Percentiles rank a stretch among this genome's conserved stretches.
phyloP scores from a whole-genome alignment of 148 eudicot species.

The Pharnaceum exiguum region DNA sequence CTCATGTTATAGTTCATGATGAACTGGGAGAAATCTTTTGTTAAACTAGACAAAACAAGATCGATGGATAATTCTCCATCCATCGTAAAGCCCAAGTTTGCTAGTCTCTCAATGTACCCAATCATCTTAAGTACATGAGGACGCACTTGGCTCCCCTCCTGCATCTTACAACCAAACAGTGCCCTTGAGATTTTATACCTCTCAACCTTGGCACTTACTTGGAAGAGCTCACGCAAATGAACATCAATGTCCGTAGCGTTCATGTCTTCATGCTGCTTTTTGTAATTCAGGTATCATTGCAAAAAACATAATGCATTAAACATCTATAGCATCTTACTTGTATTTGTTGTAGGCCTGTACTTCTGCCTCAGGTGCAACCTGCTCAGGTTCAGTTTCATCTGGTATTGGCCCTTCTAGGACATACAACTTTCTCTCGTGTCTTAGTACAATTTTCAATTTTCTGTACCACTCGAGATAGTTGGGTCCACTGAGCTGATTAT shows the following conservation, averaged over 20 bases:
- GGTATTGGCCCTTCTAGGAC: too few relatives aligned
- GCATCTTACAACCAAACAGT: background rate
- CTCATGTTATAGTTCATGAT: background rate
- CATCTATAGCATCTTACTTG: background rate
- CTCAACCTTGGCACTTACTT: background rate
- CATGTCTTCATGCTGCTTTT: background rate
- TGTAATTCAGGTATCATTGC: background rate
- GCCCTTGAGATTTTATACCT: background rate
- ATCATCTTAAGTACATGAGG: conserved; percentile 4
- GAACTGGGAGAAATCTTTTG: background rate
- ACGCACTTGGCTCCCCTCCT: background rate
- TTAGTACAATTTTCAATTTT: too few relatives aligned
- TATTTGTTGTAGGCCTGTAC: too few relatives aligned
- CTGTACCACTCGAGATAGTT: too few relatives aligned
- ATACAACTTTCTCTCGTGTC: too few relatives aligned
- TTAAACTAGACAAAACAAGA: background rate
- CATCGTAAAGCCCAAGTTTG: background rate
- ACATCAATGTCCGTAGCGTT: background rate
- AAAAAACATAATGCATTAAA: background rate
- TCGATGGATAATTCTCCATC: background rate
- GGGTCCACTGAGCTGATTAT: too few relatives aligned
- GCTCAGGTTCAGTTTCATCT: too few relatives aligned
- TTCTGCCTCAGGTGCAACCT: too few relatives aligned
- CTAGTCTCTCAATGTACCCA: background rate
- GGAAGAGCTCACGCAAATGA: background rate